A percentile compares a stretch with the other conserved stretches of the same genome.
Evolutionary conservation across 2,329 filamentous ascomycete species (phyloP).

Genomic region (Xylariaceae sp.): DNA sequence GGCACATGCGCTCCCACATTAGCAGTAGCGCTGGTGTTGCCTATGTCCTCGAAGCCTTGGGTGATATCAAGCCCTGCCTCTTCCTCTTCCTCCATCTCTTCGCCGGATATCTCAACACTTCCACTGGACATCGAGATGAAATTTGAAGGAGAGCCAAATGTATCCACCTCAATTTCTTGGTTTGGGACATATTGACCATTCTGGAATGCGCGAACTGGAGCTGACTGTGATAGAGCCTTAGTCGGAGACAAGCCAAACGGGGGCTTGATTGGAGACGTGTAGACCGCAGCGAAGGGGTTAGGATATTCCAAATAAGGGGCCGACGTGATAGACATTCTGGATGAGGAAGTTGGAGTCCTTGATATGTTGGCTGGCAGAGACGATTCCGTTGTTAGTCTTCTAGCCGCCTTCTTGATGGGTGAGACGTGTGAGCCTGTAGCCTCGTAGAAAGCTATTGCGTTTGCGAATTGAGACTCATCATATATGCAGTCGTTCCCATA

Average conservation of each 20-base stretch:
- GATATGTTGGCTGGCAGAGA: constrained; percentile 58
- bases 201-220: constrained; percentile 34
- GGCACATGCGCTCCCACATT: constrained; percentile 22
- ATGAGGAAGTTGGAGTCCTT: constrained; percentile 49
- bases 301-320: constrained; percentile 47
- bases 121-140: constrained; percentile 46
- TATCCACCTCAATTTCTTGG: constrained; percentile 39
- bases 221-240: constrained; percentile 43
- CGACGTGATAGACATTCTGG: constrained; percentile 47
- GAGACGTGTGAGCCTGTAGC: constrained; percentile 57
- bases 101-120: not conserved
- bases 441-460: constrained; percentile 68
- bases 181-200: constrained; percentile 25
- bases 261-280: constrained; percentile 54
- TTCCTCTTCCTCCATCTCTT: constrained; percentile 54
- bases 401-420: constrained; percentile 58
- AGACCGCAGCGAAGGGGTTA: constrained; percentile 34
- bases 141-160: constrained; percentile 46
- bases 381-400: constrained; percentile 57
- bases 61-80: constrained; percentile 64
- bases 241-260: constrained; percentile 51
- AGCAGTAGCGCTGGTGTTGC: constrained; percentile 35
- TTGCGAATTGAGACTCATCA: too few relatives aligned
- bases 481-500: too few relatives aligned
- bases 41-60: constrained; percentile 72